Evolutionary conservation across 2,329 filamentous ascomycete genomes (phyloP), one percentile per base, ranked within the genome.

Genomic region (Fusarium oxysporum): DNA sequence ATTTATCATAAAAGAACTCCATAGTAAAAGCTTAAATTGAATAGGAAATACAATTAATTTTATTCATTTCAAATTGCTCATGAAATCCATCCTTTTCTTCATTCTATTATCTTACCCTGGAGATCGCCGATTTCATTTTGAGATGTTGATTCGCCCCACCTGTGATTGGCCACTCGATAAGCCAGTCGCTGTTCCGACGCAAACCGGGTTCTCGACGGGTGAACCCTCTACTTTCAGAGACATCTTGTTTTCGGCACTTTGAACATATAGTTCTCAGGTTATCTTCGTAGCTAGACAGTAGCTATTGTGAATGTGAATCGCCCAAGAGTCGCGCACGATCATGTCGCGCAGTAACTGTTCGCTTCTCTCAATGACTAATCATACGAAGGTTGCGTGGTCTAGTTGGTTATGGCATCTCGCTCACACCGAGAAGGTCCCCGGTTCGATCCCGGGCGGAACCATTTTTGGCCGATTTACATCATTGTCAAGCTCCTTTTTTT

Each of bases 371-470:
- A 37, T 57, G 16, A 50, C 17, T n/a, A 50, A 55, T 33, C 28
- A 25, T 14, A 17, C 0, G 0, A 17, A 11, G 65, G 66, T 69
- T 69, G 38, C 66, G 66, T 69, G 65, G 66, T 69, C 66, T 69
- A 69, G 66, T 47, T 64, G 65, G 65, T 69, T 69, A 69, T 69
- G 65, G 66, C 64, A 68, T 68, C 66, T 69, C 65, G 65, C 64
- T 68, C 65, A 68, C 65, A 68, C 57, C 64, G 64, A 68, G 64
- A 68, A 68, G 65, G 65, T 68, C 65, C 57, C 65, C 65, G 64
- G 65, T 68, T 68, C 65, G 64, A 68, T 30, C 65, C 65, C 65
- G 64, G 64, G 65, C 65, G 64, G 16, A 68, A 68, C 65, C 65
- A 54, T 23, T 50, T 25, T 67, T 65, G 59, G 47, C 21, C 5